Conservation (phyloP, 2,329 filamentous ascomycete genomes). For the Arthrobotrys musiformis region DNA sequence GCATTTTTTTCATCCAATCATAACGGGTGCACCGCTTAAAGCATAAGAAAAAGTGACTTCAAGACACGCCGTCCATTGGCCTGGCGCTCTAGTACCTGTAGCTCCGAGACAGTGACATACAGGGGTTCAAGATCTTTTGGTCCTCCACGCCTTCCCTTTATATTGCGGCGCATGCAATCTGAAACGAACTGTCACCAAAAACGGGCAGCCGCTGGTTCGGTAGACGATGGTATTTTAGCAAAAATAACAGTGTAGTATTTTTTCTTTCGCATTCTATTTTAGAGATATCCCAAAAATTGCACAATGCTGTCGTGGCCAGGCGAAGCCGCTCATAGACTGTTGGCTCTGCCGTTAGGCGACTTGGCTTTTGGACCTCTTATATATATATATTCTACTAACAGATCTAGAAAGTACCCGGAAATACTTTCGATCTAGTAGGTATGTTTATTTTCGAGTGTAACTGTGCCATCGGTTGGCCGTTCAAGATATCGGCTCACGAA, state of each 20-base stretch:
- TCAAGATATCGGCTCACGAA: background rate
- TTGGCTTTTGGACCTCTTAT: constrained; percentile 2
- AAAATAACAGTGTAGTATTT: background rate
- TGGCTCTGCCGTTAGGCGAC: constrained; percentile 10
- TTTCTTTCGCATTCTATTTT: constrained; percentile 15
- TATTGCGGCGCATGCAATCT: constrained; percentile 49
- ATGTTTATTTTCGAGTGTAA: background rate
- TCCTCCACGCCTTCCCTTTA: constrained; percentile 42
- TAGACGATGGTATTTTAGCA: constrained; percentile 4
- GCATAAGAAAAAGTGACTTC: constrained; percentile 42
- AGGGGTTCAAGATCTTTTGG: constrained; percentile 44
- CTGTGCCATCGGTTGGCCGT: constrained; percentile 1
- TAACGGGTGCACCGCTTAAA: background rate
- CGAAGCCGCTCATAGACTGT: constrained; percentile 1
- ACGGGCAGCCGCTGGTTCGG: constrained; percentile 15
- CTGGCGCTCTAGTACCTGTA: constrained; percentile 51
- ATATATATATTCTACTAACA: constrained; percentile 1
- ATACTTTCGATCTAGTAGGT: background rate
- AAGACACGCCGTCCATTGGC: constrained; percentile 40
- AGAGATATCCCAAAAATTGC: background rate
- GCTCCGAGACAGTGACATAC: constrained; percentile 40
- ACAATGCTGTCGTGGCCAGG: background rate
- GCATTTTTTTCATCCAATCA: constrained; percentile 45
- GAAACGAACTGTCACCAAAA: constrained; percentile 41
- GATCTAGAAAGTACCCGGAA: background rate